A percentile compares a stretch with the other conserved stretches of the same genome.
Conservation (phyloP, 2,329 filamentous ascomycete genomes). For the Coniella lustricola region DNA sequence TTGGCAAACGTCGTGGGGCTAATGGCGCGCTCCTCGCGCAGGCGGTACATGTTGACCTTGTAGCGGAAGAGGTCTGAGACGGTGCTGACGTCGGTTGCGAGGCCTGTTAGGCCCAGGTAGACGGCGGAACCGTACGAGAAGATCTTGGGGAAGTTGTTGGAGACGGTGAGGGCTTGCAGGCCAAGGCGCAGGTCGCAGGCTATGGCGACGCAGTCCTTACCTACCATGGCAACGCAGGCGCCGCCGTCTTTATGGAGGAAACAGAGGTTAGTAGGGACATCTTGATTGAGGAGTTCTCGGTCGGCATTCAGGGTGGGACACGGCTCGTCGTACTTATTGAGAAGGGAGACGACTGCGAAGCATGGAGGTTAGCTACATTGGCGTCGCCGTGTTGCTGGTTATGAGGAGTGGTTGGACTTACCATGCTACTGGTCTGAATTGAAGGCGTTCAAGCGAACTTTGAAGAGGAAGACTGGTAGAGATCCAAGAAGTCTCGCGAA, state of each 20-base stretch:
- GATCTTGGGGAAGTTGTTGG: constrained; percentile 99
- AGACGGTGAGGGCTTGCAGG: constrained; percentile 91
- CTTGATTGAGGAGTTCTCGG: constrained; percentile 1
- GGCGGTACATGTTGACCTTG: constrained; percentile 99
- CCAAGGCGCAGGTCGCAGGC: constrained; percentile 97
- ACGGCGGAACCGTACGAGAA: constrained; percentile 87
- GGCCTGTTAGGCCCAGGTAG: constrained; percentile 90
- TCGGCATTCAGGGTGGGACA: background rate
- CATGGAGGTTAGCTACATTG: constrained; percentile 26
- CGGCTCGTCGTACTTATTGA: constrained; percentile 70
- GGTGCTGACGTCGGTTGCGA: constrained; percentile 91
- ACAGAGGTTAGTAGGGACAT: constrained; percentile 18
- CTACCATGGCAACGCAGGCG: constrained; percentile 96
- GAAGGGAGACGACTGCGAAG: constrained; percentile 78
- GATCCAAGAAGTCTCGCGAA: background rate
- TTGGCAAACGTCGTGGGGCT: constrained; percentile 93
- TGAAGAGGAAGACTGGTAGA: background rate
- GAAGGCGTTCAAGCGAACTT: background rate
- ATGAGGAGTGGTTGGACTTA: constrained; percentile 21
- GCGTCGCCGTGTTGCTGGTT: constrained; percentile 3
- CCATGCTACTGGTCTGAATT: constrained; percentile 22
- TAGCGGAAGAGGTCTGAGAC: constrained; percentile 97
- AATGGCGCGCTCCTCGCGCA: constrained; percentile 96
- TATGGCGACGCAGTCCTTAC: constrained; percentile 99
- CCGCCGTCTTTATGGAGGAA: constrained; percentile 59